Percentiles rank a stretch among this genome's conserved stretches.
These are phyloP conservation scores for Tolypocladium guangdongense DNA, from an alignment of 2,329 filamentous ascomycete species.

Conservation along the genomic window DNA sequence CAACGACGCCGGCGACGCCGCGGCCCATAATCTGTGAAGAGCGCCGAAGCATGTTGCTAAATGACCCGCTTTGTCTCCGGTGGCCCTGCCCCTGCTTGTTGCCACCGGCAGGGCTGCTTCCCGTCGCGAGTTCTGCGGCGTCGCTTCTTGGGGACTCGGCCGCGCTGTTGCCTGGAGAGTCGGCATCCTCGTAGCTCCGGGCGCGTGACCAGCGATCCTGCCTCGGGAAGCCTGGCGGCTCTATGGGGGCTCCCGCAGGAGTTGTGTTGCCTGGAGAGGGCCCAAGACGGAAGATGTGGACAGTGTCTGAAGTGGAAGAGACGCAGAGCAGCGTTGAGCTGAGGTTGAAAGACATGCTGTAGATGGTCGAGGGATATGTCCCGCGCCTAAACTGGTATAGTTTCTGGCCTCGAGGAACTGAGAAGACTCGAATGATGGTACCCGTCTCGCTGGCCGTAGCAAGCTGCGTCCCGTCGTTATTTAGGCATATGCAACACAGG, in stretches of 20 bases:
- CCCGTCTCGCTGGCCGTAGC: conserved; percentile 96
- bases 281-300: conserved; percentile 85
- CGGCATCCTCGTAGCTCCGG: conserved; percentile 37
- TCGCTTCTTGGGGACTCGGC: conserved; percentile 45
- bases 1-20: conserved; percentile 77
- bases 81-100: conserved; percentile 18
- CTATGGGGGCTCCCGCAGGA: conserved; percentile 23
- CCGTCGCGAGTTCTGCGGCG: conserved; percentile 23
- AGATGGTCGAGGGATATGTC: conserved; percentile 91
- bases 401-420: conserved; percentile 81
- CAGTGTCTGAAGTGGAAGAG: conserved; percentile 89
- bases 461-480: conserved; percentile 81
- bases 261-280: conserved; percentile 31
- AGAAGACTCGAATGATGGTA: conserved; percentile 94
- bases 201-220: conserved; percentile 43
- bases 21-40: conserved; percentile 91
- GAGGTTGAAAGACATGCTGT: conserved; percentile 97
- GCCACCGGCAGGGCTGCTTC: conserved; percentile 13
- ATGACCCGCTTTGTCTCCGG: conserved; percentile 57
- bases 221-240: conserved; percentile 28
- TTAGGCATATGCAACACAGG: conserved; percentile 80
- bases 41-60: conserved; percentile 83
- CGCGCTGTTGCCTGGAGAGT: conserved; percentile 30
- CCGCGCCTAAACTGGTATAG: conserved; percentile 92
- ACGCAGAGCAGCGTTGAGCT: conserved; percentile 89